Evolutionary conservation across 2,329 filamentous ascomycete species (phyloP).

Genomic region (Decorospora gaudefroyi): DNA sequence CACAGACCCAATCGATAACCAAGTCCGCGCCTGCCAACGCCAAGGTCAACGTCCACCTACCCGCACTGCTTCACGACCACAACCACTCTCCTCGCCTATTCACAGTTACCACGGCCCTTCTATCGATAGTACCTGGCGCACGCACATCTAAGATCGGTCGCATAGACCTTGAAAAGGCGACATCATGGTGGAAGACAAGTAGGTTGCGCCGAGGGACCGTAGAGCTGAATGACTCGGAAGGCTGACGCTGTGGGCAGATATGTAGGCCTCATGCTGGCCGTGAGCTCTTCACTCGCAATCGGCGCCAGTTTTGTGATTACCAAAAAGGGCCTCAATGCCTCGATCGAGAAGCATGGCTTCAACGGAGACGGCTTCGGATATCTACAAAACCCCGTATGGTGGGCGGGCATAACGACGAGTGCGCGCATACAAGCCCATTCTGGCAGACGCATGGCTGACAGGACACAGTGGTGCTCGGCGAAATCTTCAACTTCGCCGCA

Average conservation of each 20-base stretch:
- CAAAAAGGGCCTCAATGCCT: conserved; percentile 95
- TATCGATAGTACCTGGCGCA: conserved; percentile 7
- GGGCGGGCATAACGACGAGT: conserved; percentile 91
- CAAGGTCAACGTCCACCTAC: conserved; percentile 9
- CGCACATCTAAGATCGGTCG: conserved; percentile 8
- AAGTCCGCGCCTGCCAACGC: conserved; percentile 4
- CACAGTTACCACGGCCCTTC: conserved; percentile 3
- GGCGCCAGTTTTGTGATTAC: conserved; percentile 97
- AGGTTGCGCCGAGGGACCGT: conserved; percentile 24
- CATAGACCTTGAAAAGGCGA: conserved; percentile 18
- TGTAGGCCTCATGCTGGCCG: conserved; percentile 48
- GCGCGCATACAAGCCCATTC: conserved; percentile 45
- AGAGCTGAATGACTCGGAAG: background rate
- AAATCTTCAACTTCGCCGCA: conserved; percentile 95
- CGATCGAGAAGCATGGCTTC: conserved; percentile 89
- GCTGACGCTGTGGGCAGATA: conserved; percentile 46
- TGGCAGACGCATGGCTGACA: conserved; percentile 18
- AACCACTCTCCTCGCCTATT: conserved; percentile 4
- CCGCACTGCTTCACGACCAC: conserved; percentile 8
- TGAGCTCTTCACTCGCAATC: conserved; percentile 49
- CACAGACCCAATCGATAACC: conserved; percentile 13
- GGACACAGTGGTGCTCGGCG: conserved; percentile 78
- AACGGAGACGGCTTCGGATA: conserved; percentile 97
- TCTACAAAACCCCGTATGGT: conserved; percentile 93
- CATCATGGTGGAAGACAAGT: conserved; percentile 51